Evolutionary conservation across 2,329 filamentous ascomycete genomes (phyloP).

Genomic region (Sporothrix curviconia): DNA sequence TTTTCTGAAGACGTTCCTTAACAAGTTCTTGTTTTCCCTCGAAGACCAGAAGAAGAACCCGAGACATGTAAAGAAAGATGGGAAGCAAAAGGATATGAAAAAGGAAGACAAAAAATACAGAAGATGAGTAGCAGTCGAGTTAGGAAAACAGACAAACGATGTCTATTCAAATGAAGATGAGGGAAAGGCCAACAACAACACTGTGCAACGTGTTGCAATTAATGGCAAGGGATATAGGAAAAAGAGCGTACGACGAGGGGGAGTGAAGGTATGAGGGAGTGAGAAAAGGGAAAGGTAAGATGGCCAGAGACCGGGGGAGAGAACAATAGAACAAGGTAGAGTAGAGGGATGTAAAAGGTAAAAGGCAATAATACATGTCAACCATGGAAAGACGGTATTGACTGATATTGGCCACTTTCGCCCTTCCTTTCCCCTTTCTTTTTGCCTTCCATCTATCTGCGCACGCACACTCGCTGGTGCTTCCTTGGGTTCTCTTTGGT

Average conservation of each 20-base stretch:
- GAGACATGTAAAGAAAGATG: constrained; percentile 4
- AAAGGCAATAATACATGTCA: background rate
- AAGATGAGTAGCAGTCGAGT: background rate
- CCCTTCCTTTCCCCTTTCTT: background rate
- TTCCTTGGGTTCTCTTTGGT: background rate
- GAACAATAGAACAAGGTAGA: background rate
- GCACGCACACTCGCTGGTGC: background rate
- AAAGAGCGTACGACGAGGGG: background rate
- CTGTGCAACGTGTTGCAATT: constrained; percentile 11
- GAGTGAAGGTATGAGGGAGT: background rate
- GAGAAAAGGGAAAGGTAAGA: background rate
- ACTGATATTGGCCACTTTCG: background rate
- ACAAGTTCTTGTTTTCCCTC: background rate
- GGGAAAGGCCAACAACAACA: background rate
- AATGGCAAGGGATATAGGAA: background rate
- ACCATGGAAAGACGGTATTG: background rate
- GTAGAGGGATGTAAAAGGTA: too few species aligned
- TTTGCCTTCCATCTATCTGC: background rate
- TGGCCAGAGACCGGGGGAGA: background rate
- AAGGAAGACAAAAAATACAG: background rate
- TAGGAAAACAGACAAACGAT: background rate
- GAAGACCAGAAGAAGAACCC: constrained; percentile 4
- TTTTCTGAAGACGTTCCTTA: background rate
- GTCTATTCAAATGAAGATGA: background rate
- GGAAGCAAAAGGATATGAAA: background rate